phyloP scores from a whole-genome alignment of 768 basidiomycete species.

The Phanerochaete sordida region DNA sequence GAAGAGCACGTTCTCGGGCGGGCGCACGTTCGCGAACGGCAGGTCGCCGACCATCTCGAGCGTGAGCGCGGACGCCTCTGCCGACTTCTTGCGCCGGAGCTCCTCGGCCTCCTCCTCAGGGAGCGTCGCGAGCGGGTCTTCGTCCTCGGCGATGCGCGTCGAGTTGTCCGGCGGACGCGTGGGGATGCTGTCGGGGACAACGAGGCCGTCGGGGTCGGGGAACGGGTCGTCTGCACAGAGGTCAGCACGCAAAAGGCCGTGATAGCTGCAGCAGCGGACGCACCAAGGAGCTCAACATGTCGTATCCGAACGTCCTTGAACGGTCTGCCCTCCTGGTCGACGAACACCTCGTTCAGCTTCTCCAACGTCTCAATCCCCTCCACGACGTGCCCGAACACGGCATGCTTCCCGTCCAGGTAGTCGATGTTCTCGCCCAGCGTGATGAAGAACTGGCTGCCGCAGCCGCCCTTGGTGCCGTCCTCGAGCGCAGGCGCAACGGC shows the following conservation, averaged over 20 bases:
- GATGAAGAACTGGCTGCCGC: slow-evolving; percentile 96
- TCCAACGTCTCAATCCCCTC: slow-evolving; percentile 91
- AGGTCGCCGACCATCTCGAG: slow-evolving; percentile 99
- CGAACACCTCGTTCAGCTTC: slow-evolving; percentile 88
- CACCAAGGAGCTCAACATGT: slow-evolving; percentile 94
- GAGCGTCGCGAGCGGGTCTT: slow-evolving; percentile 78
- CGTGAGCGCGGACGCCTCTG: slow-evolving; percentile 89
- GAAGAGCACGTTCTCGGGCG: slow-evolving; percentile 97
- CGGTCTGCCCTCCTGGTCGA: slow-evolving; percentile 85
- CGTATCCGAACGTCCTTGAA: slow-evolving; percentile 93
- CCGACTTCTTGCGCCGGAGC: slow-evolving; percentile 80
- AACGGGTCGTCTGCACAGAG: slow-evolving; percentile 81
- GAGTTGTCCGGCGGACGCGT: slow-evolving; percentile 80
- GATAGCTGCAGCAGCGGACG: slow-evolving; percentile 16
- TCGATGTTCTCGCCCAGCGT: slow-evolving; percentile 89
- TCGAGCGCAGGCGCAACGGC: slow-evolving; percentile 85
- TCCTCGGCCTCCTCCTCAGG: slow-evolving; percentile 86
- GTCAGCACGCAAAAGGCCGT: neutral
- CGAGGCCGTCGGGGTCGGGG: slow-evolving; percentile 76
- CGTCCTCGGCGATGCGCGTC: slow-evolving; percentile 91
- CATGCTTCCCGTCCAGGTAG: slow-evolving; percentile 89
- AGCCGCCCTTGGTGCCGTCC: slow-evolving; percentile 59
- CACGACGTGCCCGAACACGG: slow-evolving; percentile 93
- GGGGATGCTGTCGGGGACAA: slow-evolving; percentile 73
- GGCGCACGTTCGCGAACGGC: slow-evolving; percentile 96